Percentiles rank a stretch among this genome's conserved stretches.
These are phyloP conservation scores for Botrytis sinoallii DNA, from an alignment of 2,329 filamentous ascomycete species.

Conservation along the genomic window DNA sequence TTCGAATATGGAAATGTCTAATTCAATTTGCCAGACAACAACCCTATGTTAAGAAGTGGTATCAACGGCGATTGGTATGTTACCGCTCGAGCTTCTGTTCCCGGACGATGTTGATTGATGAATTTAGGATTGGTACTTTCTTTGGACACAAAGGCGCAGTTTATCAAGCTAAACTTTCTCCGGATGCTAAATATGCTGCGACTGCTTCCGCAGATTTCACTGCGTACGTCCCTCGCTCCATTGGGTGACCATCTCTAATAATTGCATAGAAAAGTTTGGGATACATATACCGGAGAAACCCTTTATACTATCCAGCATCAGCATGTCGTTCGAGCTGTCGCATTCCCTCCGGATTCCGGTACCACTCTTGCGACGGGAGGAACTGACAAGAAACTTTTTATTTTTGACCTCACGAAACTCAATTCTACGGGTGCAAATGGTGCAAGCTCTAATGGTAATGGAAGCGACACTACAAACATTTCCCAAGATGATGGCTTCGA, in stretches of 20 bases:
- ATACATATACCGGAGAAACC: conserved; percentile 89
- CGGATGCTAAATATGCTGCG: conserved; percentile 82
- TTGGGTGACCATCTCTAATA: conserved; percentile 35
- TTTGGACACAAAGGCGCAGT: conserved; percentile 97
- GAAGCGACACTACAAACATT: conserved; percentile 45
- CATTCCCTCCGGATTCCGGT: conserved; percentile 77
- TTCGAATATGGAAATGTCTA: neutral
- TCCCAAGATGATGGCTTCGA: conserved; percentile 70
- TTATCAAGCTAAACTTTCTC: conserved; percentile 89
- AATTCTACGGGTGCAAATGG: conserved; percentile 31
- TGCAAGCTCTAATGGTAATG: conserved; percentile 32
- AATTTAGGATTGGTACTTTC: conserved; percentile 81
- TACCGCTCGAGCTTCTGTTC: conserved; percentile 4
- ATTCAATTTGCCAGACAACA: conserved; percentile 66
- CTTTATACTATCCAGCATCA: conserved; percentile 84
- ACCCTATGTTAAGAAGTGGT: conserved; percentile 96
- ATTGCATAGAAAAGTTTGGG: conserved; percentile 81
- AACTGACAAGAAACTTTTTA: conserved; percentile 91
- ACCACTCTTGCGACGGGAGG: conserved; percentile 91
- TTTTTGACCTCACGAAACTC: conserved; percentile 74
- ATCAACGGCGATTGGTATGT: conserved; percentile 86
- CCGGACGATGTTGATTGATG: conserved; percentile 25
- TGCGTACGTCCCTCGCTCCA: conserved; percentile 55
- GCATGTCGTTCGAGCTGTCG: conserved; percentile 91
- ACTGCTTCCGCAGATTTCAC: conserved; percentile 96